Base-by-base conservation (phyloP, 2,329 filamentous ascomycete species). In the Microcera coccophila region DNA sequence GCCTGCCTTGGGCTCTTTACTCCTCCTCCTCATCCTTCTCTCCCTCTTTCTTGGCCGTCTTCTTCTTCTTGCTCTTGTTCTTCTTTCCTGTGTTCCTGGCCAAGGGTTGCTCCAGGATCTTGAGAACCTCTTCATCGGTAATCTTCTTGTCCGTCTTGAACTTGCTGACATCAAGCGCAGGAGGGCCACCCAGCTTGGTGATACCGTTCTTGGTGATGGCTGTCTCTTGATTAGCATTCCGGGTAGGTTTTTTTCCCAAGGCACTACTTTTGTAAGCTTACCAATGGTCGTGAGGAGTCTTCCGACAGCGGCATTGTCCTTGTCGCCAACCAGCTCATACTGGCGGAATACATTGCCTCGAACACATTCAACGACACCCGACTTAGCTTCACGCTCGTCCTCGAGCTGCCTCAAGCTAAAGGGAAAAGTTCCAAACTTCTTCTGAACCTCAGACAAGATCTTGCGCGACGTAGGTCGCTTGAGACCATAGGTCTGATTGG, bases 131-230 rank as follows among this genome's bases (percentile, higher is more conserved):
- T 73, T 95, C 89, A 53, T 97, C 91, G 54, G 83, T 85, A 62
- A 98, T 95, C 80, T 96, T 96, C 81, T 97, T 97, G 69, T 97
- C 90, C 24, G 88, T 85, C 79, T 95, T 85, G 76, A 85, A 81
- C 74, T 90, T 90, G 64, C 77, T 79, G 49, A 93, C 66, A 63
- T 97, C 89, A 51, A 85, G 76, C 17, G 83, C 67, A 49, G 87
- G 82, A 24, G 93, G 84, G 19, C 79, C 84, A 59, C 88, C 84
- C 45, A 98, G 74, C 72, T 87, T 88, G 62, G 86, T 89, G 61
- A 98, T 75, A 55, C 93, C 93, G 67, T 97, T 96, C 82, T 98
- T 98, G 61, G 90, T 96, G 67, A 98, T 90, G 48, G 89, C 93
- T 95, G 54, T 38, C 45, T 29, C 28, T 12, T 15, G 41, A 42